Evolutionary conservation across 2,329 filamentous ascomycete genomes (phyloP).

Genomic region (Calonectria henricotiae): DNA sequence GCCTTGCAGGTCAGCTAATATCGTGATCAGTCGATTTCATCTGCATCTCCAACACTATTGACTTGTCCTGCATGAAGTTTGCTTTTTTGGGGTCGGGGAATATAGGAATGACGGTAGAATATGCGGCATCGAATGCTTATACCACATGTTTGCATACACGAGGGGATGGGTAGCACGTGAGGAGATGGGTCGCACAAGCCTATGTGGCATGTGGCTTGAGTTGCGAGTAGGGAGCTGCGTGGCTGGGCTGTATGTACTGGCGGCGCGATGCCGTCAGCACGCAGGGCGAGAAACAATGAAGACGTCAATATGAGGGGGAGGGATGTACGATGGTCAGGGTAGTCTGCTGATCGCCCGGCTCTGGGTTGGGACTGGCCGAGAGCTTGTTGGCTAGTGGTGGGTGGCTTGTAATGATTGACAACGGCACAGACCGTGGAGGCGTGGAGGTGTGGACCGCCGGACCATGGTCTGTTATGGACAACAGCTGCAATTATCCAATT

Average conservation of each 20-base stretch:
- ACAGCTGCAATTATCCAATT: neutral
- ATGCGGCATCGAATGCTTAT: neutral
- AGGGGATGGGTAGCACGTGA: conserved; percentile 13
- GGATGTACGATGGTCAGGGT: conserved; percentile 38
- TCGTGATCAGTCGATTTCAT: conserved; percentile 2
- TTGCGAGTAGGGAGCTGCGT: neutral
- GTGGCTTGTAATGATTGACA: conserved; percentile 28
- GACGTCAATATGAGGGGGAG: conserved; percentile 19
- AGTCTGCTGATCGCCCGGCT: conserved; percentile 38
- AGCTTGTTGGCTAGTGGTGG: conserved; percentile 16
- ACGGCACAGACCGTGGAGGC: conserved; percentile 1
- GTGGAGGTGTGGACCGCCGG: neutral
- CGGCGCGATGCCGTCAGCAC: conserved; percentile 31
- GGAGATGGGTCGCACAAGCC: conserved; percentile 10
- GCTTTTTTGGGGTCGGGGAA: conserved; percentile 26
- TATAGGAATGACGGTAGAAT: conserved; percentile 18
- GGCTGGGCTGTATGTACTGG: conserved; percentile 1
- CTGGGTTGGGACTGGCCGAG: conserved; percentile 33
- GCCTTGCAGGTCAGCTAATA: neutral
- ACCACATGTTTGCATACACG: conserved; percentile 27
- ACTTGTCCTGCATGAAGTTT: conserved; percentile 21
- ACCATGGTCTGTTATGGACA: conserved; percentile 1
- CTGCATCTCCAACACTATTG: conserved; percentile 17
- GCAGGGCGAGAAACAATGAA: conserved; percentile 24
- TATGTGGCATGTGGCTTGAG: conserved; percentile 9